These are phyloP conservation scores for Cyclocybe aegerita DNA, from an alignment of 768 basidiomycete genomes.

Conservation along the genomic window DNA sequence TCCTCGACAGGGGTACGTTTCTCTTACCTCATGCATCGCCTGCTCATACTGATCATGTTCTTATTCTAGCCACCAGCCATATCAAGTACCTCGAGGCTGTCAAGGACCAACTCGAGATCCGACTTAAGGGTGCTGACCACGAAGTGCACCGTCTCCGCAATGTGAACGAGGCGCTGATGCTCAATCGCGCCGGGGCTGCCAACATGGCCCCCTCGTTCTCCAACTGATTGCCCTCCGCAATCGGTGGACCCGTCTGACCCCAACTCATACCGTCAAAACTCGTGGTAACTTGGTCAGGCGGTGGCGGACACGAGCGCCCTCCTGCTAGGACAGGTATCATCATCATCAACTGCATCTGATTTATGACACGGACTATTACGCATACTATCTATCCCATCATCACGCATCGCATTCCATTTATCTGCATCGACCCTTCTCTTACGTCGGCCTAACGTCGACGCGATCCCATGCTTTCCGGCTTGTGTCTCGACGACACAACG, in stretches of 20 bases:
- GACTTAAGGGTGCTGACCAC: conserved; percentile 75
- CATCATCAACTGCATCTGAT: conserved; percentile 38
- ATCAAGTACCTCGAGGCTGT: conserved; percentile 86
- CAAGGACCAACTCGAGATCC: conserved; percentile 70
- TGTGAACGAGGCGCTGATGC: conserved; percentile 89
- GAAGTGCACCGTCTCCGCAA: conserved; percentile 81
- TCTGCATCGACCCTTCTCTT: background rate
- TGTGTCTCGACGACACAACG: conserved; percentile 26
- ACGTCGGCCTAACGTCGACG: conserved; percentile 15
- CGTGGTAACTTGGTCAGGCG: conserved; percentile 28
- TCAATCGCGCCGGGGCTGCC: conserved; percentile 58
- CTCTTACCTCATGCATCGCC: conserved; percentile 1
- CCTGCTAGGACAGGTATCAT: conserved; percentile 57
- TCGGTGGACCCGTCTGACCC: conserved; percentile 29
- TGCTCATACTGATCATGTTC: conserved; percentile 12
- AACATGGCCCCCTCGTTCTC: conserved; percentile 43
- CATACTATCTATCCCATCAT: conserved; percentile 38
- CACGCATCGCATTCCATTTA: conserved; percentile 32
- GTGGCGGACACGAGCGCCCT: conserved; percentile 41
- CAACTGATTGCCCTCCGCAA: conserved; percentile 41
- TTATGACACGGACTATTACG: conserved; percentile 53
- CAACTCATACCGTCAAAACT: conserved; percentile 25
- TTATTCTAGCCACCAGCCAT: conserved; percentile 67
- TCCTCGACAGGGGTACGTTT: conserved; percentile 77
- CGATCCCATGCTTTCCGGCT: conserved; percentile 34